phyloP scores from a whole-genome alignment of 1,139 yeast species.

The Trichomonascaceae sp. region DNA sequence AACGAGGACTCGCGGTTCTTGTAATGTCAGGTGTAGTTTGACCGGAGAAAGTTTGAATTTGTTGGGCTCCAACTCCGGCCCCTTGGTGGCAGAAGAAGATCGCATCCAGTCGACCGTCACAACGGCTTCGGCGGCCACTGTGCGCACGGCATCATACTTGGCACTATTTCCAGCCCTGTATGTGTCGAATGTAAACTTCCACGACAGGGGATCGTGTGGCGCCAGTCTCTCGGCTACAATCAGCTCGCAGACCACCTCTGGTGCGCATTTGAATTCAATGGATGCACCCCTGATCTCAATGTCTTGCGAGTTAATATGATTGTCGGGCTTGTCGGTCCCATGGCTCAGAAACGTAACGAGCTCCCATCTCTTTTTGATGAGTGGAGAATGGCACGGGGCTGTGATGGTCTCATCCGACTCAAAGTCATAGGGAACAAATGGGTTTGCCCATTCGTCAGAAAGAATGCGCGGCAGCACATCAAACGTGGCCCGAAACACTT shows the following conservation, averaged over 20 bases:
- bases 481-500: conserved; percentile 24
- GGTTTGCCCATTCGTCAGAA: conserved; percentile 24
- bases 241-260: conserved; percentile 12
- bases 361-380: conserved; percentile 21
- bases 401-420: conserved; percentile 1
- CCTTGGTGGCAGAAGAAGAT: neutral
- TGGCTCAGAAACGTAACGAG: conserved; percentile 14
- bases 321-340: neutral
- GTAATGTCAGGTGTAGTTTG: conserved; percentile 39
- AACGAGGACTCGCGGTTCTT: conserved; percentile 57
- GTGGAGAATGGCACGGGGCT: conserved; percentile 8
- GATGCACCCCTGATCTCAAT: neutral
- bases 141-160: conserved; percentile 14
- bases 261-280: conserved; percentile 3
- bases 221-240: conserved; percentile 4
- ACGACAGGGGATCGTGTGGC: conserved; percentile 15
- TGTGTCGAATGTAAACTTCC: conserved; percentile 17
- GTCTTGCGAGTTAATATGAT: conserved; percentile 1
- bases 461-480: conserved; percentile 22
- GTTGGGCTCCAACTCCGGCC: conserved; percentile 8
- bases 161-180: conserved; percentile 10
- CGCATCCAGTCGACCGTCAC: conserved; percentile 22
- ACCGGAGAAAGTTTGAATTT: conserved; percentile 19
- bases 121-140: conserved; percentile 22
- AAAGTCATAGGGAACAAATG: conserved; percentile 19